Evolutionary conservation across 495 filamentous ascomycete genomes (phyloP).

Genomic region (Gamarada debralockiae): DNA sequence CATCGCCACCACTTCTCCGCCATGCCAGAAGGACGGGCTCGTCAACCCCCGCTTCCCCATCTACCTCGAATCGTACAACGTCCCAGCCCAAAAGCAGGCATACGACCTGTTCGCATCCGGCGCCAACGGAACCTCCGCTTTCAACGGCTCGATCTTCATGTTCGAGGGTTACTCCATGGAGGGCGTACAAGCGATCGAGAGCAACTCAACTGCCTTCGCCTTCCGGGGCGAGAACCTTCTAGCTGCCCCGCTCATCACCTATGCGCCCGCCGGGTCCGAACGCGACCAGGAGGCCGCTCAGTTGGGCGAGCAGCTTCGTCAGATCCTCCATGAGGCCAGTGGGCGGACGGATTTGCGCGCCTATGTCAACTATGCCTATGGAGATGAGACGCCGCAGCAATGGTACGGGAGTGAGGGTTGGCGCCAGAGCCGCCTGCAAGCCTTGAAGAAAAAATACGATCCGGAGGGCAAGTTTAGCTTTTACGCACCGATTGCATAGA

Average conservation of each 20-base stretch:
- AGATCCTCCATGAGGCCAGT: conserved; percentile 36
- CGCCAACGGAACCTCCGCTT: conserved; percentile 21
- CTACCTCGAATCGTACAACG: conserved; percentile 41
- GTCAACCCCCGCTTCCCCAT: conserved; percentile 49
- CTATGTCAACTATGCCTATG: conserved; percentile 61
- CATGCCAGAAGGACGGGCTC: conserved; percentile 42
- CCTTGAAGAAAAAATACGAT: conserved; percentile 55
- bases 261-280: conserved; percentile 32
- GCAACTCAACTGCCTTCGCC: conserved; percentile 38
- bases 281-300: conserved; percentile 28
- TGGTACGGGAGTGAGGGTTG: conserved; percentile 51
- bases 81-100: conserved; percentile 34
- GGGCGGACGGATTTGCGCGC: conserved; percentile 34
- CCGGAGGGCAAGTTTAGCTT: conserved; percentile 47
- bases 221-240: conserved; percentile 42
- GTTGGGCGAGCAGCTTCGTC: conserved; percentile 38
- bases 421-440: conserved; percentile 36
- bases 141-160: conserved; percentile 40
- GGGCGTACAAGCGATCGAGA: conserved; percentile 38
- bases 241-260: conserved; percentile 36
- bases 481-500: conserved; percentile 48
- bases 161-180: conserved; percentile 51
- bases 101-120: conserved; percentile 37
- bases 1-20: conserved; percentile 30
- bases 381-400: conserved; percentile 40